phyloP scores from a whole-genome alignment of 2,329 filamentous ascomycete species.

The Pseudocercospora musae region DNA sequence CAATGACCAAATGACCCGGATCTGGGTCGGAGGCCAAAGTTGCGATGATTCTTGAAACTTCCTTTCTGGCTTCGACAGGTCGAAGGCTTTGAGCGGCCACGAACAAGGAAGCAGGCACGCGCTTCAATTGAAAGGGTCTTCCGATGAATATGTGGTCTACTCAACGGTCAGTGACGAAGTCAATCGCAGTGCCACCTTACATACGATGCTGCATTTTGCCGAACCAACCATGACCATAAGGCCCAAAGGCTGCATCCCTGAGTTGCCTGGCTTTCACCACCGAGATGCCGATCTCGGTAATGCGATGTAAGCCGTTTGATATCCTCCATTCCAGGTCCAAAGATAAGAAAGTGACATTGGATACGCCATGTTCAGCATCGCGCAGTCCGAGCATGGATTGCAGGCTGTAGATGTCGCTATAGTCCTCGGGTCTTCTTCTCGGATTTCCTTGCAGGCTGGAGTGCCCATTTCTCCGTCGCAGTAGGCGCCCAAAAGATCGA shows the following conservation, averaged over 20 bases:
- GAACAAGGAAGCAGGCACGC: background rate
- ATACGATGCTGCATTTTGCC: slow-evolving; percentile 15
- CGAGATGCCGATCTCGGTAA: slow-evolving; percentile 9
- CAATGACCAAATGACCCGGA: background rate
- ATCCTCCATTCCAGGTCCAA: slow-evolving; percentile 10
- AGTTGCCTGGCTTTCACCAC: slow-evolving; percentile 4
- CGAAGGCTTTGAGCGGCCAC: background rate
- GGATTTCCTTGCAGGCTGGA: background rate
- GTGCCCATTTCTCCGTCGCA: background rate
- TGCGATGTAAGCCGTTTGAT: background rate
- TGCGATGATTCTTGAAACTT: background rate
- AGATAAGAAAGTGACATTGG: slow-evolving; percentile 8
- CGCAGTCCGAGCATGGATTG: background rate
- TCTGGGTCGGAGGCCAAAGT: background rate
- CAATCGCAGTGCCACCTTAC: background rate
- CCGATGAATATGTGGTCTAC: slow-evolving; percentile 3
- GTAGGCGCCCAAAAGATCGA: background rate
- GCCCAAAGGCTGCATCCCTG: background rate
- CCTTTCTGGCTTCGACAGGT: background rate
- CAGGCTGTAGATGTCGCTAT: background rate
- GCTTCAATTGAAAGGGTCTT: background rate
- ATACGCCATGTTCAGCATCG: background rate
- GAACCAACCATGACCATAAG: background rate
- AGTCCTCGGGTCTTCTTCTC: background rate
- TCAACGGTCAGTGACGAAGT: background rate